phyloP scores from a whole-genome alignment of 2,329 filamentous ascomycete species.

The Biscogniauxia mediterranea region DNA sequence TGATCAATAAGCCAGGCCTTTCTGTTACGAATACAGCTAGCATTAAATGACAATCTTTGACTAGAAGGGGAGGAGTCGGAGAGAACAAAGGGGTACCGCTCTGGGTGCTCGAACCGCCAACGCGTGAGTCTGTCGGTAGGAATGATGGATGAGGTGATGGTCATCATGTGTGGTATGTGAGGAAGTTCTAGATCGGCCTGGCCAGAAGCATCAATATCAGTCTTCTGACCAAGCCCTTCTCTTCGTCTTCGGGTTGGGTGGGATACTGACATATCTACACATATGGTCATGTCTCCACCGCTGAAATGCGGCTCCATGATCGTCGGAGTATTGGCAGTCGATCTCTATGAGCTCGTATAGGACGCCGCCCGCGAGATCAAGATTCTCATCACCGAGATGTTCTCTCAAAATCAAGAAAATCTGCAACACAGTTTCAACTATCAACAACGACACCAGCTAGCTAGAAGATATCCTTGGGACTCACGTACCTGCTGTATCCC shows the following conservation, averaged over 20 bases:
- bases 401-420: constrained; percentile 43
- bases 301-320: constrained; percentile 45
- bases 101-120: constrained; percentile 38
- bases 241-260: not conserved
- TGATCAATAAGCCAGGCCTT: constrained; percentile 45
- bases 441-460: constrained; percentile 7
- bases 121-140: constrained; percentile 37
- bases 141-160: constrained; percentile 41
- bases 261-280: constrained; percentile 38
- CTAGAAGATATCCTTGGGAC: constrained; percentile 1
- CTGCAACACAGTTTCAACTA: constrained; percentile 17
- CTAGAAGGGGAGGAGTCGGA: constrained; percentile 36
- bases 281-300: constrained; percentile 46
- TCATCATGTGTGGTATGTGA: constrained; percentile 47
- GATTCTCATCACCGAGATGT: constrained; percentile 44
- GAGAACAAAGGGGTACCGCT: constrained; percentile 40
- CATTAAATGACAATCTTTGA: constrained; percentile 26
- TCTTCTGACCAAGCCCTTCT: not conserved
- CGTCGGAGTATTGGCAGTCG: constrained; percentile 43
- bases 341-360: constrained; percentile 48
- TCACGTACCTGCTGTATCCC: constrained; percentile 39
- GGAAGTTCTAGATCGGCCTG: constrained; percentile 44
- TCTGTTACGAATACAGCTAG: constrained; percentile 37
- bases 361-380: constrained; percentile 43
- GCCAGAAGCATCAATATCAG: constrained; percentile 2